Evolutionary conservation across 1,284 basidiomycete species (phyloP), one percentile per base, ranked within the genome.

Genomic region (Fistulinella cinereoalba): DNA sequence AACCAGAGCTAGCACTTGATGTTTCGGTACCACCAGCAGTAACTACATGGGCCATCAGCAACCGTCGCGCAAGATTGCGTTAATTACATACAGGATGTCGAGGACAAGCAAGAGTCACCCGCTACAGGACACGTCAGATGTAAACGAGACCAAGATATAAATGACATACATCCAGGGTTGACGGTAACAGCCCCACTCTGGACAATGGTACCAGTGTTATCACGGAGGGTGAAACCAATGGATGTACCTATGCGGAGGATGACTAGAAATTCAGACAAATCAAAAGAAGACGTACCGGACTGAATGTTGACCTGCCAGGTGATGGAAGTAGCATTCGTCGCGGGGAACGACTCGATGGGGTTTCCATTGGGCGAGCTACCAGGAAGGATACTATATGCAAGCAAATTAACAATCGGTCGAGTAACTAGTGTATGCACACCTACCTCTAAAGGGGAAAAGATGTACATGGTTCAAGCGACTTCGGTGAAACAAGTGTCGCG

Each of bases 131-230:
- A 22, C 33, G 43, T 45, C n/a, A 38, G 25, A 31, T 13, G 19
- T 15, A 2, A 4, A 29, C 37, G 18, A 43, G 13, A 10, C 2
- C 36, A 38, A 6, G 19, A 27, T 40, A 25, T 32, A 38, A 53
- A 40, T 13, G 44, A 10, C 76, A 44, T 68, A 85, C 82, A 31
- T 44, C 79, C 72, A 21, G 63, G 0, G 24, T 65, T 57, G 53
- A 85, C 57, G n/a, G 61, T 69, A 69, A 86, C 72, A 2, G 76
- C 33, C 15, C 74, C 81, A 5, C 73, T 68, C 55, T 81, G 77
- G 3, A 62, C 72, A 39, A 61, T 40, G 0, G 23, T 1, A 57
- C 85, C 84, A 29, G 63, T 75, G 48, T 39, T 60, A 52, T 88
- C 85, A 60, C 72, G 72, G 46, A 87, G 44, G 6, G 63, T 71